These are phyloP conservation scores for Pichia kudriavzevii DNA, from an alignment of 1,139 yeast species.

Conservation along the genomic window DNA sequence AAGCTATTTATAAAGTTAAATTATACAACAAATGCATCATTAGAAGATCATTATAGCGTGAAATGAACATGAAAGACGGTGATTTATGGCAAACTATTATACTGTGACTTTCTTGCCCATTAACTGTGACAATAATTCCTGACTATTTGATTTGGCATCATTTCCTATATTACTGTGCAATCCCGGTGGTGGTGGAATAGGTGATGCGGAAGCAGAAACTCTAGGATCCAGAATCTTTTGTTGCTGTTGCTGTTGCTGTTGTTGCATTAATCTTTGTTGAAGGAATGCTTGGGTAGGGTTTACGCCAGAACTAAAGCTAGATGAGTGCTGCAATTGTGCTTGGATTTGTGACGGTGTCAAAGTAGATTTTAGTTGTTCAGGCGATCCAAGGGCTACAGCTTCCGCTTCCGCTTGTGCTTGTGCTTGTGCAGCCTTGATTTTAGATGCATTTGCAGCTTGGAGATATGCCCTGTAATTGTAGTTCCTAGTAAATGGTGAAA, in stretches of 20 bases:
- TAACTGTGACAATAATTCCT: constrained; percentile 62
- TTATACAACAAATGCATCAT: too few relatives aligned
- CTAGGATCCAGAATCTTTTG: constrained; percentile 12
- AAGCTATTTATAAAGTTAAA: too few relatives aligned
- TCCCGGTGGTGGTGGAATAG: constrained; percentile 36
- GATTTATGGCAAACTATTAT: too few relatives aligned
- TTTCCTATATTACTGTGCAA: constrained; percentile 26
- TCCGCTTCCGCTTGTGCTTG: constrained; percentile 28
- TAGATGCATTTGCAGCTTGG: constrained; percentile 12
- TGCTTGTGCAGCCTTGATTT: constrained; percentile 33
- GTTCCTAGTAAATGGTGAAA: constrained; percentile 37
- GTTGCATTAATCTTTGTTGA: constrained; percentile 24
- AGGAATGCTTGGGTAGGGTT: constrained; percentile 19
- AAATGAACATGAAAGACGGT: too few relatives aligned
- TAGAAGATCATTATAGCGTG: too few relatives aligned
- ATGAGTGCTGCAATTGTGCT: constrained; percentile 18
- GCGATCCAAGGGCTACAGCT: constrained; percentile 11
- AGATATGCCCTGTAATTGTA: constrained; percentile 21
- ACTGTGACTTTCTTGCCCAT: constrained; percentile 55
- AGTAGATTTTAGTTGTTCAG: constrained; percentile 2
- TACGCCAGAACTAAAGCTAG: constrained; percentile 3
- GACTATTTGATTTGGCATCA: constrained; percentile 34
- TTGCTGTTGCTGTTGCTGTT: constrained; percentile 21
- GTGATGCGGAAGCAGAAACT: constrained; percentile 14
- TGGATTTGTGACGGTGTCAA: constrained; percentile 8